Evolutionary conservation across 768 basidiomycete species (phyloP), one percentile per base, ranked within the genome.

Genomic region (Suillus variegatus): DNA sequence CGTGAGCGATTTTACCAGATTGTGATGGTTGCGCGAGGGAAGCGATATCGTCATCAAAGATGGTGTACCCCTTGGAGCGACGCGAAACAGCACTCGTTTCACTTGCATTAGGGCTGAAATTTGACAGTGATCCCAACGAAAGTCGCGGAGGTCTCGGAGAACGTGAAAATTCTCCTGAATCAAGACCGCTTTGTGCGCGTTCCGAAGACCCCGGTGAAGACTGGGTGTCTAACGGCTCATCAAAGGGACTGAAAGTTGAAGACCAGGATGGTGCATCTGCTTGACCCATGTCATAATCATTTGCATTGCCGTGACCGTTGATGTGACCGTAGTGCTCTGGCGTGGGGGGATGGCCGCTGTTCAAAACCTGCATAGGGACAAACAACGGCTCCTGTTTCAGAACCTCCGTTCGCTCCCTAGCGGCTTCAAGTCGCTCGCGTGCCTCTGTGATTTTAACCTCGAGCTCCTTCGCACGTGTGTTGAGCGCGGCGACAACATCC

Each of bases 361-460:
- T 40, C 38, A 63, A 25, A 28, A 71, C 73, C 56, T 71, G 69
- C 69, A 76, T 70, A 41, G 71, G 75, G 63, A 75, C 75, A 68
- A 80, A 76, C 57, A 73, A 74, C 62, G 78, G 78, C 61, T 80
- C 81, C 61, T 84, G 80, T 73, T 76, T 84, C 64, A 79, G 73
- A 57, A 79, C 78, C 70, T 87, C 86, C 38, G 84, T 86, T 60
- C 82, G 84, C 68, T 88, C 87, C 69, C 86, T 86, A 44, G 86
- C 81, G n/a, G 76, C 73, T 67, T 77, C 81, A 64, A 95, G 77
- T 63, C 82, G 82, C 68, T 86, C 86, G 77, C 83, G 88, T 76
- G 88, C 87, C 65, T 84, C 81, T 40, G 84, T 81, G 43, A 95
- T 82, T 70, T 80, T 84, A 57, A 89, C 88, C 76, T 95, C 93